These are phyloP conservation scores for Cryptococcus depauperatus DNA, from an alignment of 1,284 basidiomycete genomes.

Conservation along the genomic window DNA sequence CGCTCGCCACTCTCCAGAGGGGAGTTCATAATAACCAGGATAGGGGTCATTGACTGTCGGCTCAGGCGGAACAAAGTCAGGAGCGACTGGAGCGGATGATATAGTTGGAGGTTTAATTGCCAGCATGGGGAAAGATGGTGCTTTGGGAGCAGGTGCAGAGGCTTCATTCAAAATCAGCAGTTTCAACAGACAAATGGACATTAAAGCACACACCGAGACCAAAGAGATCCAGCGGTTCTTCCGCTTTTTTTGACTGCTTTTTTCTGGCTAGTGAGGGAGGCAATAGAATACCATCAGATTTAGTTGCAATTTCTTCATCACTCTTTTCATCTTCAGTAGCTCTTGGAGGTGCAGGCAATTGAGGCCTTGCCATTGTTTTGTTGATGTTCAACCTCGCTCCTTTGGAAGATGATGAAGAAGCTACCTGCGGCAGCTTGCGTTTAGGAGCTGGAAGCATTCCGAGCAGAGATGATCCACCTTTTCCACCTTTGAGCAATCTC, in stretches of 20 bases:
- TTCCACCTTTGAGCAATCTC: slow-evolving; percentile 20
- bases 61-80: slow-evolving; percentile 62
- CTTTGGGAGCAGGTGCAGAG: slow-evolving; percentile 5
- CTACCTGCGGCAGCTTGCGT: slow-evolving; percentile 27
- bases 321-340: slow-evolving; percentile 4
- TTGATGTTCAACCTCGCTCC: slow-evolving; percentile 20
- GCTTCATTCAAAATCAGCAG: neutral
- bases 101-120: slow-evolving; percentile 24
- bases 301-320: slow-evolving; percentile 26
- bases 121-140: slow-evolving; percentile 9
- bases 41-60: slow-evolving; percentile 68
- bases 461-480: slow-evolving; percentile 35
- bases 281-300: slow-evolving; percentile 11
- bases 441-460: slow-evolving; percentile 45
- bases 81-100: slow-evolving; percentile 38
- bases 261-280: slow-evolving; percentile 20
- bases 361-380: slow-evolving; percentile 22
- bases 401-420: slow-evolving; percentile 7
- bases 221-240: slow-evolving; percentile 38
- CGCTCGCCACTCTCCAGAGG: slow-evolving; percentile 68
- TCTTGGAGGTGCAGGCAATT: slow-evolving; percentile 4
- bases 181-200: neutral
- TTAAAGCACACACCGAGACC: slow-evolving; percentile 31
- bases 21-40: slow-evolving; percentile 79
- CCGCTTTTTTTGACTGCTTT: slow-evolving; percentile 11